Evolutionary conservation across 2,329 filamentous ascomycete species (phyloP).

Genomic region (Neofusicoccum sp.): DNA sequence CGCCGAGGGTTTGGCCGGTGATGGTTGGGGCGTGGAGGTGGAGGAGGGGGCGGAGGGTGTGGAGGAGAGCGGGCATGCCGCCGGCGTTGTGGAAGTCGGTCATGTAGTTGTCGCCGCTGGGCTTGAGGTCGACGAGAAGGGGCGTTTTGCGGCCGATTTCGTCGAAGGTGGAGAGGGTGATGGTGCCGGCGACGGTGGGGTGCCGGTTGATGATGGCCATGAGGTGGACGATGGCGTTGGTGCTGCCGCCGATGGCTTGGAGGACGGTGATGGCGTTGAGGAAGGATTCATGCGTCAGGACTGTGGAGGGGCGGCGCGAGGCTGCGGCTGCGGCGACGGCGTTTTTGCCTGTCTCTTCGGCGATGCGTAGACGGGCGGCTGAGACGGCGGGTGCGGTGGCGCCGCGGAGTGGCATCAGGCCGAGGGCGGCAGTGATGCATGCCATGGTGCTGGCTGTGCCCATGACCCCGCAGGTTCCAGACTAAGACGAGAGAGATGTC

Average conservation of each 20-base stretch:
- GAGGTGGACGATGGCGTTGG: constrained; percentile 48
- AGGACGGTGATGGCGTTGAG: constrained; percentile 50
- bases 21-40: constrained; percentile 77
- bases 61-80: constrained; percentile 78
- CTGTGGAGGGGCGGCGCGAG: constrained; percentile 44
- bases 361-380: constrained; percentile 54
- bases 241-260: constrained; percentile 49
- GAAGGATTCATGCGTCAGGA: constrained; percentile 52
- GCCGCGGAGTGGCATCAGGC: constrained; percentile 56
- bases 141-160: constrained; percentile 77
- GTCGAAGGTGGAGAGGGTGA: constrained; percentile 78
- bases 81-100: constrained; percentile 82
- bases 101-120: constrained; percentile 83
- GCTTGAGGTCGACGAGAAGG: constrained; percentile 80
- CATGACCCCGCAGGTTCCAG: constrained; percentile 61
- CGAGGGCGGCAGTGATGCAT: constrained; percentile 55
- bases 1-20: constrained; percentile 76
- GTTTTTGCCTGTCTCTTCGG: constrained; percentile 56
- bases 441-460: constrained; percentile 62
- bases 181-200: constrained; percentile 64
- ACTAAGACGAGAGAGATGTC: constrained; percentile 25
- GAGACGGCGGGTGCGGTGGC: constrained; percentile 59
- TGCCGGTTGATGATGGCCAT: constrained; percentile 54
- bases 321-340: constrained; percentile 47
- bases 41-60: constrained; percentile 76